A percentile compares a stretch with the other conserved stretches of the same genome.
Evolutionary conservation across 768 basidiomycete species (phyloP).

Genomic region (Rhizopogon vinicolor): DNA sequence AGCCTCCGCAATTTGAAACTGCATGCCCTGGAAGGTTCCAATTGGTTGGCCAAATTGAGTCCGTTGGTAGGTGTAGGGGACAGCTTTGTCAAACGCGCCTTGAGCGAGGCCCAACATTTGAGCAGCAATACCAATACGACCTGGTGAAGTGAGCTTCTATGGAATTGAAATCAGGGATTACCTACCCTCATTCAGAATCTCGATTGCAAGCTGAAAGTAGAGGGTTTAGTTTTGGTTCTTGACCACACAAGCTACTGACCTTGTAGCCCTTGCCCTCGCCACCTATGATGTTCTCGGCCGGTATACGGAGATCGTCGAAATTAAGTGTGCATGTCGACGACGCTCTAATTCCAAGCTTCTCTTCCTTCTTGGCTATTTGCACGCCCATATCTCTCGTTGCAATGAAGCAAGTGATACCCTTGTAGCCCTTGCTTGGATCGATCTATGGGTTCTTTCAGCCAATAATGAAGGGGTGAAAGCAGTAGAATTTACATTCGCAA

Average conservation of each 20-base stretch:
- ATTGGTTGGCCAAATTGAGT: conserved; percentile 93
- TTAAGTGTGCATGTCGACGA: conserved; percentile 92
- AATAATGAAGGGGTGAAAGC: not conserved
- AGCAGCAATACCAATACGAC: conserved; percentile 95
- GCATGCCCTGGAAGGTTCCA: conserved; percentile 95
- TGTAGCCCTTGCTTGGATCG: conserved; percentile 93
- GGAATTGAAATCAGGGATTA: not conserved
- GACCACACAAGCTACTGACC: conserved; percentile 24
- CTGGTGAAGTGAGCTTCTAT: conserved; percentile 22
- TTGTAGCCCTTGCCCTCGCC: conserved; percentile 93
- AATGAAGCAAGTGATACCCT: conserved; percentile 97
- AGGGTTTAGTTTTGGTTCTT: not conserved
- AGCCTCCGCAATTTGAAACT: conserved; percentile 88
- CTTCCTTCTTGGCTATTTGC: conserved; percentile 97
- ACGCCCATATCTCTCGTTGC: conserved; percentile 97
- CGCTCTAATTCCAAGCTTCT: conserved; percentile 95
- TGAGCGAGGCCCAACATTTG: conserved; percentile 99
- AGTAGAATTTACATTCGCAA: conserved; percentile 69
- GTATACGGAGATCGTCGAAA: conserved; percentile 91
- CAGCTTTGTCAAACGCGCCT: conserved; percentile 92
- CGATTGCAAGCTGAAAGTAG: conserved; percentile 73
- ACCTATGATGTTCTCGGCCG: conserved; percentile 85
- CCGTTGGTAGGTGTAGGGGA: conserved; percentile 93
- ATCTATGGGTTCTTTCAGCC: conserved; percentile 34
- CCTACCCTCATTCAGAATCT: conserved; percentile 89